Evolutionary conservation across 495 filamentous ascomycete species (phyloP), one percentile per base, ranked within the genome.

Genomic region (Collariella sp.): DNA sequence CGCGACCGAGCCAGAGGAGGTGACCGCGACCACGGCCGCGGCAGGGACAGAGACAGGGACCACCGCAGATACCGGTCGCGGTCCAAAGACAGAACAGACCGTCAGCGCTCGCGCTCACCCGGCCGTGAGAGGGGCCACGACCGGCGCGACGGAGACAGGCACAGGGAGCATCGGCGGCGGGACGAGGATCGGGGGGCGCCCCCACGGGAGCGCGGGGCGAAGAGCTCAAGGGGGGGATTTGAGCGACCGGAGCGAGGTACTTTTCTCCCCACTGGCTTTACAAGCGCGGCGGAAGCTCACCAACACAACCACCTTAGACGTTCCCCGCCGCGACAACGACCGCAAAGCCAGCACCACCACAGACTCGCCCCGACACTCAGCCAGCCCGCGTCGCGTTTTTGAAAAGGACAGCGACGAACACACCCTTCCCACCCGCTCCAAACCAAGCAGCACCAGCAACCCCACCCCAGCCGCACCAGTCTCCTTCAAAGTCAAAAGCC

Each of bases 101-200:
- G 63, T 52, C 53, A 58, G 20, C 65, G 64, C 22, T 62, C 66
- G 11, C 63, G 63, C 15, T 63, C 64, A 9, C 67, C 70, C 0
- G 59, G 66, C 9, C 69, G 74, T 20, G 66, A 68, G 19, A 62
- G 72, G 47, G 69, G 72, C 16, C 54, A 67, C 34, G 68, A 71
- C 12, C 57, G 61, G 19, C 60, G 65, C 19, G 56, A 61, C 31
- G 52, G 45, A 5, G 53, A 49, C 10, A 42, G 44, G 26, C 44
- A 50, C 19, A 15, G 26, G 44, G 38, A 55, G 3, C 45, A 49
- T 6, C 56, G 66, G 7, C 60, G 55, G 15, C 64, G 62, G 13
- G 60, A 63, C 2, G 62, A 61, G 6, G 46, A 47, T 10, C 41
- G 60, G 33, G 39, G 53, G 3, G 38, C 19, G 2, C 26, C 40